Percentiles rank a stretch among this genome's conserved stretches.
Evolutionary conservation across 129 eudicot genomes (phyloP).

Genomic region (Solidago caesia): DNA sequence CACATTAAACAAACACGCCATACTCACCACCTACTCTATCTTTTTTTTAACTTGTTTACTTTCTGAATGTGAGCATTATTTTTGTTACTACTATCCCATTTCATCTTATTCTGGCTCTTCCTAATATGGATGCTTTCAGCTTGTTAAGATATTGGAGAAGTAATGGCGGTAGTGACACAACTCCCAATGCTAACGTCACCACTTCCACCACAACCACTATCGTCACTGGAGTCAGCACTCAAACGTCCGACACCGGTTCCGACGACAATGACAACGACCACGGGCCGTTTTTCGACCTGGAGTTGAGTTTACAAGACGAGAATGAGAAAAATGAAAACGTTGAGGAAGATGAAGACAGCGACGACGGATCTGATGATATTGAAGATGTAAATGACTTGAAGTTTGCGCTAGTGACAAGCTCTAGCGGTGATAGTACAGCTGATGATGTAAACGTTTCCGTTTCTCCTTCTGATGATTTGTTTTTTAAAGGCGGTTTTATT

Average conservation of each 20-base stretch:
- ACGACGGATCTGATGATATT: conserved; percentile 24
- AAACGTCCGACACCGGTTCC: conserved; percentile 35
- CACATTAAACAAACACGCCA: too few species aligned
- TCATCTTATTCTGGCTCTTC: conserved; percentile 56
- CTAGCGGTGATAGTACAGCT: conserved; percentile 34
- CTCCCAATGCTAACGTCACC: conserved; percentile 4
- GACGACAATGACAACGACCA: conserved; percentile 56
- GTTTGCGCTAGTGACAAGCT: conserved; percentile 41
- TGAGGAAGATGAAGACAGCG: conserved; percentile 33
- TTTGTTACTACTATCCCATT: background rate
- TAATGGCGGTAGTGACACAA: conserved; percentile 19
- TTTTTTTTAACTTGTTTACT: too few species aligned
- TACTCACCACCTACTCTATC: too few species aligned
- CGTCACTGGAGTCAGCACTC: conserved; percentile 23
- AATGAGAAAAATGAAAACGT: conserved; percentile 3
- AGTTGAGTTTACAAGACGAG: conserved; percentile 49
- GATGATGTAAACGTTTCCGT: conserved; percentile 34
- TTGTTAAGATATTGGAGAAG: conserved; percentile 75
- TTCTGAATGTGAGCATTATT: too few species aligned
- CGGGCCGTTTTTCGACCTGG: conserved; percentile 82
- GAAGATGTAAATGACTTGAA: conserved; percentile 43
- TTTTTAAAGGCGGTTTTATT: conserved; percentile 60
- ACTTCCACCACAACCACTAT: conserved; percentile 32
- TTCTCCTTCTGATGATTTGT: conserved; percentile 64
- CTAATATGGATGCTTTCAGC: conserved; percentile 85